These are phyloP conservation scores for Metarhizium robertsii DNA, from an alignment of 2,329 filamentous ascomycete genomes.

Conservation along the genomic window DNA sequence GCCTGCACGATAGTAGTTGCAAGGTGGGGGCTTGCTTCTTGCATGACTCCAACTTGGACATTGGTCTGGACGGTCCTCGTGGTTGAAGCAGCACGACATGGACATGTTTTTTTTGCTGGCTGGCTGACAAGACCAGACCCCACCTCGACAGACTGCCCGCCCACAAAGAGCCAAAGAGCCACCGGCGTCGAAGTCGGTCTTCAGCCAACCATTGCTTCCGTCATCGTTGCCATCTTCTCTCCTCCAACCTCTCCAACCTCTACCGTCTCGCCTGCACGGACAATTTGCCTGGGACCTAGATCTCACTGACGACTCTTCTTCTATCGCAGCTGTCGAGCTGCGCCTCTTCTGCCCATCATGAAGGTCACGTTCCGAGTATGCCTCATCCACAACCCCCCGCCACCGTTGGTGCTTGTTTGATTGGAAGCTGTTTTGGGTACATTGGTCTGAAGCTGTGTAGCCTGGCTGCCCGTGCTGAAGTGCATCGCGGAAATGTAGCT, in stretches of 20 bases:
- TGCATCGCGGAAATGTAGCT: background rate
- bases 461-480: background rate
- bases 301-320: constrained; percentile 3
- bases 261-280: background rate
- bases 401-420: background rate
- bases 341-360: constrained; percentile 39
- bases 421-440: background rate
- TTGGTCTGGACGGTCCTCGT: no score
- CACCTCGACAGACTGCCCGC: constrained; percentile 3
- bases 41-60: no score
- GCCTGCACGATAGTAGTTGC: no score
- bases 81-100: no score
- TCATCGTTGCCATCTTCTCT: constrained; percentile 4
- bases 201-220: constrained; percentile 9
- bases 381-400: constrained; percentile 8
- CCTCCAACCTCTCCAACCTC: background rate
- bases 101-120: background rate
- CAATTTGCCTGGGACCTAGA: background rate
- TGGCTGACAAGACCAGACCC: background rate
- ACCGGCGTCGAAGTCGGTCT: constrained; percentile 5
- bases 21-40: no score
- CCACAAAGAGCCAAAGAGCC: background rate
- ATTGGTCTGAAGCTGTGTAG: background rate
- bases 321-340: constrained; percentile 17
- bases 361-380: constrained; percentile 60